phyloP scores from a whole-genome alignment of 2,329 filamentous ascomycete species.

The Nigrograna mackinnonii region DNA sequence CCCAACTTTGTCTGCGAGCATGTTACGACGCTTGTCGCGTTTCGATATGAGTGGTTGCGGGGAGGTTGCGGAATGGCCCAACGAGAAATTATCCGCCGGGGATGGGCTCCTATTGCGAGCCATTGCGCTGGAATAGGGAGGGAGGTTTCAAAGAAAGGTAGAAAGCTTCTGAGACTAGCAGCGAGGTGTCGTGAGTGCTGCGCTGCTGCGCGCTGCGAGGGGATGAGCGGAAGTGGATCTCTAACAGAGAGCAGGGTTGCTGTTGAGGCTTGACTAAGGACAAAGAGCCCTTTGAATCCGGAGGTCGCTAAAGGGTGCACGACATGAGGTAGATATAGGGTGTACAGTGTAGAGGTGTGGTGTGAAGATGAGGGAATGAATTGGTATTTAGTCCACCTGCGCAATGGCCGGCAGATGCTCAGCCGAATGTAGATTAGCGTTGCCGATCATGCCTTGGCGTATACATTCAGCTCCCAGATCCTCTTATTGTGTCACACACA shows the following conservation, averaged over 20 bases:
- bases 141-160: slow-evolving; percentile 1
- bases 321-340: slow-evolving; percentile 1
- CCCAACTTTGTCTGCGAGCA: slow-evolving; percentile 77
- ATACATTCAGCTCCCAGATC: no score
- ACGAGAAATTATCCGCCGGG: slow-evolving; percentile 37
- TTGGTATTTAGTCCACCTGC: slow-evolving; percentile 7
- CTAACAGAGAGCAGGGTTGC: no score
- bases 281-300: neutral
- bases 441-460: no score
- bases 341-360: neutral
- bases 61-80: slow-evolving; percentile 43
- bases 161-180: neutral
- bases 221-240: neutral
- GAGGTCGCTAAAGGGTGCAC: slow-evolving; percentile 3
- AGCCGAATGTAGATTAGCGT: no score
- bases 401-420: neutral
- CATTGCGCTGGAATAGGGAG: slow-evolving; percentile 23
- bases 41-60: slow-evolving; percentile 68
- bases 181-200: neutral
- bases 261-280: no score
- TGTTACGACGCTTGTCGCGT: slow-evolving; percentile 85
- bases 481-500: no score
- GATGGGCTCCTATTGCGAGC: slow-evolving; percentile 42
- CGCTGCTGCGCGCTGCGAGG: slow-evolving; percentile 1
- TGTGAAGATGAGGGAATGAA: slow-evolving; percentile 5